Base-by-base conservation (phyloP, 75 land plant genomes). In the Pinus albicaulis region DNA sequence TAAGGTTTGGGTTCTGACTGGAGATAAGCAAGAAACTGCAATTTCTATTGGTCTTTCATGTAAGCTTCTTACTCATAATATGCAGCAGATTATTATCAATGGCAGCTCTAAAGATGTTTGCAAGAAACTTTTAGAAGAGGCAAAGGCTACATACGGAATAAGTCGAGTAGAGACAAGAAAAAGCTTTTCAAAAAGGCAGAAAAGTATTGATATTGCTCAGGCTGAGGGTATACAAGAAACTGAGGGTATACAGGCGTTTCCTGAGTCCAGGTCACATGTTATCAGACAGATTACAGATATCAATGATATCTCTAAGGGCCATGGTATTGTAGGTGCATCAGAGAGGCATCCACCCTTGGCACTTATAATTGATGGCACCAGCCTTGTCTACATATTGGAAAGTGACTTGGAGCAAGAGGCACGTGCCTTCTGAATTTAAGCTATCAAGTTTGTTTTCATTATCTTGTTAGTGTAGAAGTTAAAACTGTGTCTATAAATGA, bases 11-110 rank as follows among this genome's bases (percentile, higher is more conserved):
- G 92, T 94, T 64, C 81, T 94, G 56, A 94, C 97, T 56, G 97
- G 97, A 58, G 97, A 94, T 75, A 94, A 94, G 83, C 97, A 94
- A 66, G 97, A 94, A 76, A 94, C 97, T 17, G 97, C 97, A 17
- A 86, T 94, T 56, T 91, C 93, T 20, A 95, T 95, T 66, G 98
- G 88, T 60, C 85, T 86, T 72, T 95, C 98, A 61, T 93, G 92
- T 79, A 83, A 74, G 59, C 93, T 95, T 55, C 81, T 95, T 66
- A 89, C 90, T 12, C 44, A 75, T 1, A 86, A 86, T 63, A 93
- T 95, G 98, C 78, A 89, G 24, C 86, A 86, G 71, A 83, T 95
- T 52, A 85, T 93, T 44, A 87, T 95, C 57, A 92, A 95, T 83
- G 96, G 87, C 5, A 83, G 72, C 63, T 85, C 93, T 24, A 89